Conservation (phyloP, 2,329 filamentous ascomycete species). For the Sarocladium brachiariae region DNA sequence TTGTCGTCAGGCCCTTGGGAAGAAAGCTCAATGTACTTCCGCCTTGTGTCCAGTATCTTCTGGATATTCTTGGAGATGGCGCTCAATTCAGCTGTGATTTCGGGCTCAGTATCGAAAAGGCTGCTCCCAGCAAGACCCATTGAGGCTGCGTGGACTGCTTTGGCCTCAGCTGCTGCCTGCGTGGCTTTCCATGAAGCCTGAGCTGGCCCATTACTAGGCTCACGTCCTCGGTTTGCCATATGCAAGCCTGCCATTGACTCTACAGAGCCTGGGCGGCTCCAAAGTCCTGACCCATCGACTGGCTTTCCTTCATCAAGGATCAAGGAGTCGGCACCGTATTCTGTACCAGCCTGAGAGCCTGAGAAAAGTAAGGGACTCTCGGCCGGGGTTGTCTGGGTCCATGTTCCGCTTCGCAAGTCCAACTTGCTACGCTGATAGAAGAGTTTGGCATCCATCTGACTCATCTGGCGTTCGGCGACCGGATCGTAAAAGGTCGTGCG, state of each 20-base stretch:
- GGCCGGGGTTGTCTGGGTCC: slow-evolving; percentile 36
- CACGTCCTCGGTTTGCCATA: not conserved
- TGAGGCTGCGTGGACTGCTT: slow-evolving; percentile 45
- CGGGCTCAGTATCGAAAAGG: slow-evolving; percentile 65
- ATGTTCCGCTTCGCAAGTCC: slow-evolving; percentile 29
- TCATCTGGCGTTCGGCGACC: slow-evolving; percentile 88
- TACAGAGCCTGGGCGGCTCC: not conserved
- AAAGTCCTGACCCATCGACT: slow-evolving; percentile 25
- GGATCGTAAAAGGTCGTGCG: slow-evolving; percentile 91
- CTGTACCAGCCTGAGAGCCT: slow-evolving; percentile 26
- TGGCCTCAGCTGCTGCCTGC: slow-evolving; percentile 2
- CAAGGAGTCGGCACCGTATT: slow-evolving; percentile 30
- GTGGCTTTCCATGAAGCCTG: slow-evolving; percentile 2
- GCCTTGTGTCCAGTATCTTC: slow-evolving; percentile 76
- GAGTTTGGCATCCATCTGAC: slow-evolving; percentile 86
- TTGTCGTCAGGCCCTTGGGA: slow-evolving; percentile 78
- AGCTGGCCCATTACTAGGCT: not conserved
- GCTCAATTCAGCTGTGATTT: slow-evolving; percentile 75
- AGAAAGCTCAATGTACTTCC: slow-evolving; percentile 83
- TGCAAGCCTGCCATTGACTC: slow-evolving; percentile 11
- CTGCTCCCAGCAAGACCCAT: slow-evolving; percentile 58
- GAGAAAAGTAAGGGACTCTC: slow-evolving; percentile 38
- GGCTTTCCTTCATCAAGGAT: slow-evolving; percentile 28
- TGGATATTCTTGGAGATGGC: slow-evolving; percentile 88
- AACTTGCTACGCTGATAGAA: slow-evolving; percentile 85